These are phyloP conservation scores for Fusarium marasasianum DNA, from an alignment of 2,329 filamentous ascomycete genomes.

Conservation along the genomic window DNA sequence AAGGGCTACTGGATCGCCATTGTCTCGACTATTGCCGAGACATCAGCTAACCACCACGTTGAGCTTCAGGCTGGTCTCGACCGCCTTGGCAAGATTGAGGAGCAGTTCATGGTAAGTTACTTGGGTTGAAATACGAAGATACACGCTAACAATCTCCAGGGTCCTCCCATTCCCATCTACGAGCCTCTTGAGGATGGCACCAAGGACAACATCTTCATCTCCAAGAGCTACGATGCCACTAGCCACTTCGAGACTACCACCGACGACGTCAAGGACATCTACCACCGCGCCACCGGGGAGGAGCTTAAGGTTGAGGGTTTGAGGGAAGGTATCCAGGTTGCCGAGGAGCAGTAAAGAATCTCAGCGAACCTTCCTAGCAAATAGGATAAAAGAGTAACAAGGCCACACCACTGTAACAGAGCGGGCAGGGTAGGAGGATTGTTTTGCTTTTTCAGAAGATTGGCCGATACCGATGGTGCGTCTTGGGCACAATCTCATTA, in stretches of 20 bases:
- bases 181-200: conserved; percentile 85
- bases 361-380: not conserved
- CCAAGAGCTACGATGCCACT: conserved; percentile 97
- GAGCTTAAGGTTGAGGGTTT: conserved; percentile 89
- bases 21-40: conserved; percentile 96
- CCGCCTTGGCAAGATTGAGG: conserved; percentile 90
- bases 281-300: conserved; percentile 82
- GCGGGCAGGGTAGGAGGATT: conserved; percentile 14
- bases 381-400: conserved; percentile 19
- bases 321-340: conserved; percentile 79
- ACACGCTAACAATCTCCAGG: conserved; percentile 50
- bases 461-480: conserved; percentile 27
- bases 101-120: conserved; percentile 85
- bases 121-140: not conserved
- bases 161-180: conserved; percentile 90
- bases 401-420: conserved; percentile 10
- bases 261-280: conserved; percentile 96
- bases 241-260: conserved; percentile 94
- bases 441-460: conserved; percentile 25
- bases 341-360: conserved; percentile 66
- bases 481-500: conserved; percentile 41
- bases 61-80: conserved; percentile 94
- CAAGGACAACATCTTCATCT: conserved; percentile 94
- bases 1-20: conserved; percentile 99
- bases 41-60: conserved; percentile 89